Evolutionary conservation across 2,329 filamentous ascomycete species (phyloP), one percentile per base, ranked within the genome.

Genomic region (Penicillium rolfsii): DNA sequence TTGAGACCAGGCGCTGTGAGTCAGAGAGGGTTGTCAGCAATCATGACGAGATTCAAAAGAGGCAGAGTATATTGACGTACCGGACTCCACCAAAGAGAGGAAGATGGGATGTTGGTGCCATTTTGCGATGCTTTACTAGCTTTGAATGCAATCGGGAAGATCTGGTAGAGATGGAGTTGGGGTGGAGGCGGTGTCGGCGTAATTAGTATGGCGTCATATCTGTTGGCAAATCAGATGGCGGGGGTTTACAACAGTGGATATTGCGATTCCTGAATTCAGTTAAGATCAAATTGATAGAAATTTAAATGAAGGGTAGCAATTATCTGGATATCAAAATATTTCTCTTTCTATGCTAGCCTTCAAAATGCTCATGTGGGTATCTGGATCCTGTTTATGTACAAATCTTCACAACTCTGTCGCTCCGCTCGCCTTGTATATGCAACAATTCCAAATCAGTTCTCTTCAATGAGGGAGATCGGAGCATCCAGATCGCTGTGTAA

Each of bases 401-500:
- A 48, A 12, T 36, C 54, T 38, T 62, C 50, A 26, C 55, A 57
- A 62, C 55, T 60, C 62, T 48, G 50, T 61, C 57, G 28, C 14
- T n/a, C 7, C 35, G 16, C 28, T 60, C 58, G 26, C n/a, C 30
- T 35, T 53, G 5, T 53, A 22, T 33, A 55, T 43, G 54, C 41
- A 56, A 40, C 30, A 40, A 24, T 57, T 63, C 45, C 36, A 30
- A 60, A 60, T 62, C 45, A 60, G 50, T 64, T 55, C 50, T 63
- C 63, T 16, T 59, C 57, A 24, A 40, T 48, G 30, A 55, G 52
- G 24, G 59, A 57, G 53, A 63, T 54, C 33, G 60, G 33, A 16
- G 66, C 62, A 35, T 73, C 69, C 5, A 63, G 46, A 36, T 69
- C 68, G 19, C 64, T 70, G 36, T 74, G 75, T 50, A 84, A 60